Evolutionary conservation across 805 yeast species (phyloP), one percentile per base, ranked within the genome.

Genomic region (Sugiyamaella lignohabitans): DNA sequence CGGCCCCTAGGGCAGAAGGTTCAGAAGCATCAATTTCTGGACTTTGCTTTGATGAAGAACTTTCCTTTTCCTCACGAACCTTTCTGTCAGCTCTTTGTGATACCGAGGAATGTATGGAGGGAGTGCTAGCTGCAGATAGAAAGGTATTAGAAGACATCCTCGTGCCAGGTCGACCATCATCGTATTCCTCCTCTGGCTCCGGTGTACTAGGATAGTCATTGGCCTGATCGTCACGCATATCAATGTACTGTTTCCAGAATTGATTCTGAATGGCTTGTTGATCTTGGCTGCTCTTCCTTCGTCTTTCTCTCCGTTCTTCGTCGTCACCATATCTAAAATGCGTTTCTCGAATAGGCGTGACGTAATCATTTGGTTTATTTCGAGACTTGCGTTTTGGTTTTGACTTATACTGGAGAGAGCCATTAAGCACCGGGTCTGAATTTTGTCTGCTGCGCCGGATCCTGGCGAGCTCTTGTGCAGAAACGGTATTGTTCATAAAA

Each of bases 241-340:
- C 49, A 37, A 53, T 49, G 21, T 42, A 52, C 17, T 42, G 42
- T 40, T 42, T 40, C 57, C 57, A 53, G 14, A 20, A 38, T 36
- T 44, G 30, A 18, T 37, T 23, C 8, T 38, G 30, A 14, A 10
- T 35, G 16, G 40, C 43, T 21, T 41, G 42, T 32, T 34, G 47
- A n/a, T n/a, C n/a, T n/a, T n/a, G n/a, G n/a, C n/a, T n/a, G 24
- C 42, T 5, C 43, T 24, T 29, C 3, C 19, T 27, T 18, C 23
- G 40, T 45, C 47, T 19, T 42, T 40, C 49, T 5, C 22, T 46
- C 3, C 29, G 43, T 6, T 19, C 47, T 17, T 46, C 42, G 23
- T 46, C 41, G 21, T 45, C 23, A 27, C 32, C 32, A 27, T 8
- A 27, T n/a, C n/a, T n/a, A n/a, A n/a, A n/a, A n/a, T n/a, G n/a